Base-by-base conservation (phyloP, 2,329 filamentous ascomycete species). In the Amylocarpus encephaloides region DNA sequence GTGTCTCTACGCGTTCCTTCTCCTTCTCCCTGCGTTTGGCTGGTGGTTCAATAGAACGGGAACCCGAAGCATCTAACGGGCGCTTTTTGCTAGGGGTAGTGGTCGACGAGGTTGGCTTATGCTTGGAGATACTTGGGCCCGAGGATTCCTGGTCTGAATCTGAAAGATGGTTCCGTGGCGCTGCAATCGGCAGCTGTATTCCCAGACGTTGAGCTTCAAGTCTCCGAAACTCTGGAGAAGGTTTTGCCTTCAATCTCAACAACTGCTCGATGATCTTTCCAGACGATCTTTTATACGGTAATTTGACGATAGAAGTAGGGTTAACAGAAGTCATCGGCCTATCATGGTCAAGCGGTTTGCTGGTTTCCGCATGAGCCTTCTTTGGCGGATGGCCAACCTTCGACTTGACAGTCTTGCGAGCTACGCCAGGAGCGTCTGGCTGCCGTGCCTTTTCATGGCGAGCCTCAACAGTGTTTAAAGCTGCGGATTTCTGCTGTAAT, bases 11-110 rank as follows among this genome's bases (percentile, higher is more conserved):
- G 30, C 46, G 53, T n/a, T 62, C 63, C 2, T 63, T 53, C 38
- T 60, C 60, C 53, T 68, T 73, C 34, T 47, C 44, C 18, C 60
- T 52, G 40, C 67, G 67, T 49, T 70, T 71, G 26, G 53, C 48
- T 15, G 63, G 46, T 5, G 64, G 61, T 26, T 63, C 61, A 26
- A 56, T 50, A 34, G 50, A 36, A 63, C 63, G 32, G 59, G 64
- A 29, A n/a, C 55, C 58, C 12, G 43, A 39, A n/a, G 50, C 44
- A 10, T 59, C 57, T 34, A 50, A 56, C 1, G 59, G 54, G 5
- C 61, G 59, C 48, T 66, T 66, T 45, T 33, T 44, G 33, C 35
- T 53, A 38, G 42, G 38, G 22, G 22, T 7, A 26, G 22, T 26
- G 22, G 22, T 7, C 62, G 40, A 59, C 48, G 6, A 57, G 54